Evolutionary conservation across 2,329 filamentous ascomycete genomes (phyloP), one percentile per base, ranked within the genome.

Genomic region (Pseudogymnoascus sp.): DNA sequence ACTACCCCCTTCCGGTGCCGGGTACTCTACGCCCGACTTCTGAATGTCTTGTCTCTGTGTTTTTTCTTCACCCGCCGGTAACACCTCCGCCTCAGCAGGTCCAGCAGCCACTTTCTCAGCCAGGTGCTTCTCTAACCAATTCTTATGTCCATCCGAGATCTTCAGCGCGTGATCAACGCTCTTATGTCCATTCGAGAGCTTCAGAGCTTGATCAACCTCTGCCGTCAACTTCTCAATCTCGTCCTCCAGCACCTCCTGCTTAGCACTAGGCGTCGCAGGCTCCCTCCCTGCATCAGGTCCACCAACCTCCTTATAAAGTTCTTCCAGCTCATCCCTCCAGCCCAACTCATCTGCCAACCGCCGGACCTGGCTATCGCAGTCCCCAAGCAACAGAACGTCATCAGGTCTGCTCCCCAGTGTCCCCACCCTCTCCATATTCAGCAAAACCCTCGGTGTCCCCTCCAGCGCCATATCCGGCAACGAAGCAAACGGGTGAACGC

Each of bases 351-450:
- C 81, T 1, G 93, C 92, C 37, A 99, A 79, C 73, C 84, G 86
- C 62, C 89, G 82, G 0, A 97, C 88, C 0, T 92, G 91, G 0
- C 80, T 79, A 73, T 99, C 93, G 73, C 92, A 97, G 69, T 92
- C 86, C 1, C 89, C 91, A 1, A 97, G 78, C 38, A 91, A 75
- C 5, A 96, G 72, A 0, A 99, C 92, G 75, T 99, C 94, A 71
- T 99, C 92, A 0, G 87, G 73, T 25, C 91, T 79, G 6, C 81
- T 82, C 0, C 94, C 94, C 37, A 99, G 73, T 18, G 84, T 84
- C 0, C 94, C 93, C 0, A 96, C 94, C 37, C 78, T 78, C 74
- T 97, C 90, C 76, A 88, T 82, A 73, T 99, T 99, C 74, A 99
- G 90, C 18, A 99, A 79, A 1, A 99, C 77, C 8, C 94, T 83